Conservation (phyloP, 495 filamentous ascomycete species). For the Xylaria flabelliformis region DNA sequence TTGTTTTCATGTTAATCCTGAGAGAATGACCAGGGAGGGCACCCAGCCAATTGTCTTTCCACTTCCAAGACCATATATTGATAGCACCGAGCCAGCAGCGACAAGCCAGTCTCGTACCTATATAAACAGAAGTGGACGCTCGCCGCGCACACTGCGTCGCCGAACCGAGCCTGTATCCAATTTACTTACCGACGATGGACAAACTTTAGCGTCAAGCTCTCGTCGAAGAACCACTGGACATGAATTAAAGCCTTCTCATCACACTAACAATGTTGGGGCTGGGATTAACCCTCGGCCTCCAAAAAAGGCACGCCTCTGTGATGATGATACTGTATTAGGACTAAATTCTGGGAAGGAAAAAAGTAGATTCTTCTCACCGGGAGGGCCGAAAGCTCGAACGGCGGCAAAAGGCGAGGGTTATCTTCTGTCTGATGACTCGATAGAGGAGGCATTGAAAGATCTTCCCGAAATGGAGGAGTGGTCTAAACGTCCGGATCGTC, state of each 20-base stretch:
- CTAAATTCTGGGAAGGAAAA: conserved; percentile 36
- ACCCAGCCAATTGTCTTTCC: conserved; percentile 52
- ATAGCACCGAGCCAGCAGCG: conserved; percentile 30
- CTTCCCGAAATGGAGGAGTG: conserved; percentile 48
- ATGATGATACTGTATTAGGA: conserved; percentile 39
- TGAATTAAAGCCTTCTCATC: conserved; percentile 22
- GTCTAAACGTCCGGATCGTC: conserved; percentile 28
- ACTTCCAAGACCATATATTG: conserved; percentile 55
- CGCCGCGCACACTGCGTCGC: conserved; percentile 42
- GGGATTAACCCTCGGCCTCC: conserved; percentile 42
- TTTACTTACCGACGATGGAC: conserved; percentile 37
- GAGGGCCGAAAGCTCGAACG: conserved; percentile 28
- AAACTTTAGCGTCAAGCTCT: conserved; percentile 31
- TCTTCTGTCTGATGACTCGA: conserved; percentile 54
- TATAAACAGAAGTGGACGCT: conserved; percentile 28
- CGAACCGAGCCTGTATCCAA: conserved; percentile 50
- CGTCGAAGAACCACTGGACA: conserved; percentile 46
- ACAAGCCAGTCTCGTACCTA: conserved; percentile 30
- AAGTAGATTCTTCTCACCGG: conserved; percentile 52
- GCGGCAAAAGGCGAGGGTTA: conserved; percentile 37
- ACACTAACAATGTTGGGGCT: conserved; percentile 26
- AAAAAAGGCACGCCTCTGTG: conserved; percentile 58
- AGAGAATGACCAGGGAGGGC: conserved; percentile 38
- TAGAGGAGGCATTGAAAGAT: conserved; percentile 51
- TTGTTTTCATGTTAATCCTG: conserved; percentile 61